These are phyloP conservation scores for Echium plantagineum DNA, from an alignment of 257 asterid species.

Conservation along the genomic window DNA sequence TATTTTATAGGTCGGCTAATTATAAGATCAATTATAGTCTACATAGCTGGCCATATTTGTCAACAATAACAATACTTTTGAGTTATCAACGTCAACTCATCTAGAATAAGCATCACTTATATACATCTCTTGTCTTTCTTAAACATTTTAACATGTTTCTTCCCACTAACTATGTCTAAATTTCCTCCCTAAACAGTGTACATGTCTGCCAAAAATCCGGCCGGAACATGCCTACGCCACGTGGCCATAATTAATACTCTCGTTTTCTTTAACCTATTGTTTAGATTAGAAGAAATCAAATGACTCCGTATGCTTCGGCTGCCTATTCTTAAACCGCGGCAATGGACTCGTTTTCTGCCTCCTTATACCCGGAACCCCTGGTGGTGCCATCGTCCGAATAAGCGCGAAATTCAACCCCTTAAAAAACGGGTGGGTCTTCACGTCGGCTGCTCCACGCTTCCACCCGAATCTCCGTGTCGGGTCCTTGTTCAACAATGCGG, in stretches of 20 bases:
- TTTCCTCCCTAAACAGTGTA: conserved; percentile 12
- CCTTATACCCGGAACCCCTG: conserved; percentile 22
- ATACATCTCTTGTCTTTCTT: conserved; percentile 3
- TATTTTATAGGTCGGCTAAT: too few species aligned
- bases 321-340: not conserved
- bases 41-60: not conserved
- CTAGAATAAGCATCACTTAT: conserved; percentile 11
- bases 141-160: too few species aligned
- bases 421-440: conserved; percentile 77
- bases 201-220: conserved; percentile 2
- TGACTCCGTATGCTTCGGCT: conserved; percentile 22
- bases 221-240: too few species aligned
- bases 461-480: conserved; percentile 65
- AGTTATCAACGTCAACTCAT: conserved; percentile 15
- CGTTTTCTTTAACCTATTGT: too few species aligned
- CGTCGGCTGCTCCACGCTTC: conserved; percentile 76
- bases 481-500: conserved; percentile 53
- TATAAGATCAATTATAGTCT: too few species aligned
- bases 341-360: conserved; percentile 26
- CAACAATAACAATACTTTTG: conserved; percentile 3
- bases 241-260: too few species aligned
- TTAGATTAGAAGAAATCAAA: conserved; percentile 43
- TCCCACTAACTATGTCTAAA: not conserved
- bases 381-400: conserved; percentile 55
- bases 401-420: conserved; percentile 74